A percentile compares a stretch with the other conserved stretches of the same genome.
These are phyloP conservation scores for Annona cherimola DNA, from an alignment of 164 flowering plant species.

Conservation along the genomic window DNA sequence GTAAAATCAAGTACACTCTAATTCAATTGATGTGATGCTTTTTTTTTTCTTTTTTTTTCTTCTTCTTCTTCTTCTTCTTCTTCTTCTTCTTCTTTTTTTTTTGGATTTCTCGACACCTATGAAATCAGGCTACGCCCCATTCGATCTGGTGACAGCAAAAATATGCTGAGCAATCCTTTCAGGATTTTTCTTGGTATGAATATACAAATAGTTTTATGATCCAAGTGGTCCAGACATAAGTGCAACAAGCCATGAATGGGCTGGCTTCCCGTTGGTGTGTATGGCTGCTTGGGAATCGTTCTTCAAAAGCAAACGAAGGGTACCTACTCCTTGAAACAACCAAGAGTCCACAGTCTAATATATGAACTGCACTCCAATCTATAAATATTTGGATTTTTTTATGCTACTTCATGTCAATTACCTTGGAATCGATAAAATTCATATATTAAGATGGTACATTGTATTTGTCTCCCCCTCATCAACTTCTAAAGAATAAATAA, in stretches of 20 bases:
- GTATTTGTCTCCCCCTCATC: slow-evolving; percentile 7
- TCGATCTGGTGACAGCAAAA: too few relatives aligned
- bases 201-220: too few relatives aligned
- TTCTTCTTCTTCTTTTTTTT: too few relatives aligned
- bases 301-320: not conserved
- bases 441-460: slow-evolving; percentile 6
- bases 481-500: not conserved
- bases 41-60: too few relatives aligned
- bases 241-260: not conserved
- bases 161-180: too few relatives aligned
- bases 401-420: not conserved
- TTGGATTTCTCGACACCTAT: too few relatives aligned
- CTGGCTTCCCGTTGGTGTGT: not conserved
- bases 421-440: not conserved
- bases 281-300: not conserved
- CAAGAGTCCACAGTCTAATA: not conserved
- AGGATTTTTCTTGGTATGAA: too few relatives aligned
- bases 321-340: not conserved
- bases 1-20: too few relatives aligned
- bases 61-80: too few relatives aligned
- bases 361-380: not conserved
- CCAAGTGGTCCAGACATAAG: not conserved
- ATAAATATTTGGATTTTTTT: not conserved
- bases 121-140: too few relatives aligned
- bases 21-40: too few relatives aligned